Evolutionary conservation across 2,329 filamentous ascomycete species (phyloP).

Genomic region (Botrytis deweyae): DNA sequence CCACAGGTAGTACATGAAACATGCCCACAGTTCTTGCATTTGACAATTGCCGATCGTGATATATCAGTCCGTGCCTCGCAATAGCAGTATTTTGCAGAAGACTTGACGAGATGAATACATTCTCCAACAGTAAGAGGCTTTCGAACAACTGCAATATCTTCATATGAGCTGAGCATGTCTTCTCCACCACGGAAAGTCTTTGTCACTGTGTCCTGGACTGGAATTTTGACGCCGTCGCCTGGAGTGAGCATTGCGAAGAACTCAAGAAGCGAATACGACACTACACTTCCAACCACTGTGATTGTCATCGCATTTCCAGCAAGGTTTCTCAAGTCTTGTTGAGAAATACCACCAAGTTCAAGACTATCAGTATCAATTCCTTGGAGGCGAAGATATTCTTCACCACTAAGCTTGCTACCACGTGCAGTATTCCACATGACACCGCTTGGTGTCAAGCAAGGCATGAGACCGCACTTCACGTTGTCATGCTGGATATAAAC

Average conservation of each 20-base stretch:
- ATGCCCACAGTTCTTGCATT: constrained; percentile 53
- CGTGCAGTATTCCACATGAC: constrained; percentile 60
- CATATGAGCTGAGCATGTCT: not conserved
- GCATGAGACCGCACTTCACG: constrained; percentile 54
- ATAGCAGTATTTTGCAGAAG: constrained; percentile 50
- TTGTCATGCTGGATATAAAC: constrained; percentile 58
- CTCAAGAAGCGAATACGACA: constrained; percentile 51
- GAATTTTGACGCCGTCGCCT: constrained; percentile 20
- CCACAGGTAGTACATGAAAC: constrained; percentile 55
- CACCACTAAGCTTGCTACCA: constrained; percentile 59
- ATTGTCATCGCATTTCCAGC: constrained; percentile 80
- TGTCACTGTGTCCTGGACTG: not conserved
- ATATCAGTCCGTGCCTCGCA: constrained; percentile 53
- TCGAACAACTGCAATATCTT: constrained; percentile 19
- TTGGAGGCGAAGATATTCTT: constrained; percentile 64
- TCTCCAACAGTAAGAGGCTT: constrained; percentile 22
- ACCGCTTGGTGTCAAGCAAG: constrained; percentile 68
- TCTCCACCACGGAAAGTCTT: not conserved
- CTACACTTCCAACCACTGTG: constrained; percentile 65
- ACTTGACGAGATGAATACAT: constrained; percentile 29
- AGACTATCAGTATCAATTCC: constrained; percentile 65
- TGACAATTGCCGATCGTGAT: constrained; percentile 43
- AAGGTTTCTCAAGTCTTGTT: constrained; percentile 63
- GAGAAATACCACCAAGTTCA: constrained; percentile 61
- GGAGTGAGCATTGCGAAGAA: constrained; percentile 15